phyloP scores from a whole-genome alignment of 208 protist genomes.

The Leishmania mexicana region DNA sequence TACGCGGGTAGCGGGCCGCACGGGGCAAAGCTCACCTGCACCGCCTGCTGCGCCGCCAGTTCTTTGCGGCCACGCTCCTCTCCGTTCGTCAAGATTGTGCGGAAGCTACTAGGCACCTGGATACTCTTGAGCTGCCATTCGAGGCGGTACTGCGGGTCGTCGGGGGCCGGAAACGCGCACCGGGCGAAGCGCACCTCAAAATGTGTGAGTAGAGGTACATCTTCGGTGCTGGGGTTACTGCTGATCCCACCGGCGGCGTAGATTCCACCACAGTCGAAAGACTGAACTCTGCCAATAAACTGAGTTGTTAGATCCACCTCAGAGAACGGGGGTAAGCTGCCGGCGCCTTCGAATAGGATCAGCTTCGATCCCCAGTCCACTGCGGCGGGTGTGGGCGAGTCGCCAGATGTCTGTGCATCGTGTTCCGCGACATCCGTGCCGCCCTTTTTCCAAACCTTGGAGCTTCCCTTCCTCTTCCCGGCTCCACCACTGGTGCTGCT shows the following conservation, averaged over 20 bases:
- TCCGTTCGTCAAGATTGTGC: constrained; percentile 45
- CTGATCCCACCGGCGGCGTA: constrained; percentile 36
- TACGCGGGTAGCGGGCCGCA: constrained; percentile 77
- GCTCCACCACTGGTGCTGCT: not conserved
- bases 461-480: constrained; percentile 1
- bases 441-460: constrained; percentile 6
- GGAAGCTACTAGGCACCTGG: constrained; percentile 48
- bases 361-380: constrained; percentile 51
- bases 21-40: constrained; percentile 40
- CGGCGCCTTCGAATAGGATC: constrained; percentile 50
- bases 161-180: constrained; percentile 81
- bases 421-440: not conserved
- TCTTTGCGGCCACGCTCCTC: constrained; percentile 26
- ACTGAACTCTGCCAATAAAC: constrained; percentile 63
- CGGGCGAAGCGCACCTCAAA: constrained; percentile 84
- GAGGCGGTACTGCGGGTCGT: constrained; percentile 73
- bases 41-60: constrained; percentile 23
- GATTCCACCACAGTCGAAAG: constrained; percentile 54
- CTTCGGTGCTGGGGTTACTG: not conserved
- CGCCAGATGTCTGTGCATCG: not conserved
- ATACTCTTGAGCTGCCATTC: constrained; percentile 58
- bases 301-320: constrained; percentile 54
- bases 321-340: constrained; percentile 29
- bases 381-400: not conserved
- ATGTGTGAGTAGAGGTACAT: constrained; percentile 65